These are phyloP conservation scores for Tylopilus intermedius DNA, from an alignment of 768 basidiomycete species.

Conservation along the genomic window DNA sequence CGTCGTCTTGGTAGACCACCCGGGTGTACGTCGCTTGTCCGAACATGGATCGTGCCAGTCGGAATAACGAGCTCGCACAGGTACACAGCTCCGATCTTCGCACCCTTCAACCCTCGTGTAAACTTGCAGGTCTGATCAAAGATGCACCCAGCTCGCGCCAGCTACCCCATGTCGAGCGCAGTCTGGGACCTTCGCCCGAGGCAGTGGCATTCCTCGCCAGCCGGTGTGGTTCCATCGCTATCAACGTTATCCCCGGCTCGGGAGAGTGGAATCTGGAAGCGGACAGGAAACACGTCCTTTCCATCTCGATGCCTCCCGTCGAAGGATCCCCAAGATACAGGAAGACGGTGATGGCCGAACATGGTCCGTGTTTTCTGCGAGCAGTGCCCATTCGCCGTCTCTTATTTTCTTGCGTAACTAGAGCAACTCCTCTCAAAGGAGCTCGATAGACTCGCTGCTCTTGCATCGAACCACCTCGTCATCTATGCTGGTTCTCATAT, in stretches of 20 bases:
- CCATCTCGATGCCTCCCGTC: slow-evolving; percentile 48
- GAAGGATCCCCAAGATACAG: slow-evolving; percentile 40
- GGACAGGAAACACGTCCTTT: slow-evolving; percentile 51
- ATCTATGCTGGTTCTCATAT: slow-evolving; percentile 56
- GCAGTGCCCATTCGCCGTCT: background rate
- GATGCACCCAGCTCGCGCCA: slow-evolving; percentile 54
- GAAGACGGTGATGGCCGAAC: slow-evolving; percentile 44
- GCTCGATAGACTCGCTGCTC: slow-evolving; percentile 43
- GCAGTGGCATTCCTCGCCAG: slow-evolving; percentile 42
- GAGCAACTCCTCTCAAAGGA: slow-evolving; percentile 44
- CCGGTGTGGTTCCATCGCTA: slow-evolving; percentile 49
- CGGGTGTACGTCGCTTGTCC: slow-evolving; percentile 49
- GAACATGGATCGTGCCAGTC: background rate
- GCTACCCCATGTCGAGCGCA: slow-evolving; percentile 51
- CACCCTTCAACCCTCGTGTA: slow-evolving; percentile 46
- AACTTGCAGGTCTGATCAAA: slow-evolving; percentile 43
- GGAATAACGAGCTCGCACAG: slow-evolving; percentile 32
- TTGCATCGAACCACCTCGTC: slow-evolving; percentile 60
- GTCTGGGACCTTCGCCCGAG: slow-evolving; percentile 26
- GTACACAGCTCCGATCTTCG: slow-evolving; percentile 76
- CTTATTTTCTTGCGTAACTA: slow-evolving; percentile 19
- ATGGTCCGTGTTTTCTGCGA: slow-evolving; percentile 41
- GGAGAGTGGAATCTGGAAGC: slow-evolving; percentile 32
- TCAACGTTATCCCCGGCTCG: slow-evolving; percentile 40
- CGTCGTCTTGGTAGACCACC: slow-evolving; percentile 64